Base-by-base conservation (phyloP, 2,329 filamentous ascomycete genomes). In the Monilinia fructicola region DNA sequence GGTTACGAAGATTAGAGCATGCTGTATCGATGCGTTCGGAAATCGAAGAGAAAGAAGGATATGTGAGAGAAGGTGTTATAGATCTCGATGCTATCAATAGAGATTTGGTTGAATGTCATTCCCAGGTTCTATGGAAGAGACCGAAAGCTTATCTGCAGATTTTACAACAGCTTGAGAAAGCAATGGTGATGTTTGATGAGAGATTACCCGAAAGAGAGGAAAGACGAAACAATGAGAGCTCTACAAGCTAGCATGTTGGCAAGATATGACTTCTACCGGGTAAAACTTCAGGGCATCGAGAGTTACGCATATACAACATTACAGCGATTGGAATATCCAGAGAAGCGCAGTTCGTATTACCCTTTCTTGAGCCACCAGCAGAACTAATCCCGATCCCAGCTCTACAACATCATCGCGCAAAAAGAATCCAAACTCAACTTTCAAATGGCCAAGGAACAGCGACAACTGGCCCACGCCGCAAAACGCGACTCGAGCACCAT, bases 341-440 rank as follows among this genome's bases (percentile, higher is more conserved):
- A 80, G 85, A 35, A 83, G 84, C 70, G 85, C 85, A 65, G 85
- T 87, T 76, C 69, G 84, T 78, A 21, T 10, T 48, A 12, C 16
- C 38, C 21, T 56, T 58, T 53, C 48, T n/a, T 46, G 14, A 64
- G 2, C 23, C 9, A 16, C 18, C 11, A 14, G 23, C 28, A 48
- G n/a, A 26, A 40, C 62, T 65, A 48, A 58, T 23, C 40, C 21
- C 3, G 64, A 18, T 38, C 28, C 14, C 66, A 87, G 85, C 78
- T 89, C 10, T 88, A 88, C 76, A 88, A 88, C 75, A 86, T 88
- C 75, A 87, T 88, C 74, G 84, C 85, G 4, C 86, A 88, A 77
- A 84, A 85, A 64, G 86, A 88, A 74, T 86, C 84, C 6, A 84
- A 87, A 68, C 81, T 89, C 66, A 87, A 86, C 71, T 82, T 89